Percentiles rank a stretch among this genome's conserved stretches.
Evolutionary conservation across 2,329 filamentous ascomycete genomes (phyloP).

Genomic region (Aspergillus candidus): DNA sequence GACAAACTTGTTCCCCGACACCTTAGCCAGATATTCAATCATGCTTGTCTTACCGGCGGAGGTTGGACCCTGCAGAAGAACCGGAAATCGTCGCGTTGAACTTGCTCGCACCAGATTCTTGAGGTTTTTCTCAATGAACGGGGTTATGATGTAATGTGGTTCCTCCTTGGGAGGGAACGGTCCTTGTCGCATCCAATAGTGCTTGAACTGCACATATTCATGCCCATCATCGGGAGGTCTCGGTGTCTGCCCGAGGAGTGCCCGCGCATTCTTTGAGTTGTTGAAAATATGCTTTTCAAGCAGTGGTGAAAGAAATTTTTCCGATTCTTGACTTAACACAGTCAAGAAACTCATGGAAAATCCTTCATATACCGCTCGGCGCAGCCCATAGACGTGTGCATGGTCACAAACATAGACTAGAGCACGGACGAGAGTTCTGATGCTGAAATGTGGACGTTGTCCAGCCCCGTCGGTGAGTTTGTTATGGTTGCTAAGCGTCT

Average conservation of each 20-base stretch:
- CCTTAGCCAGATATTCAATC: slow-evolving; percentile 97
- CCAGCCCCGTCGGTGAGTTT: slow-evolving; percentile 89
- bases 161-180: slow-evolving; percentile 61
- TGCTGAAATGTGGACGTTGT: slow-evolving; percentile 93
- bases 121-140: slow-evolving; percentile 89
- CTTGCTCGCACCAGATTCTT: slow-evolving; percentile 90
- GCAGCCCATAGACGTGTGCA: slow-evolving; percentile 73
- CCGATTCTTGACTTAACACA: slow-evolving; percentile 74
- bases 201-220: slow-evolving; percentile 75
- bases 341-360: slow-evolving; percentile 98
- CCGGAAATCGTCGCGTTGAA: slow-evolving; percentile 84
- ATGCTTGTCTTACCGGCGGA: slow-evolving; percentile 98
- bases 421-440: slow-evolving; percentile 85
- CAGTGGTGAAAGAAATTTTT: slow-evolving; percentile 68
- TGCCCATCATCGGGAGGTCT: slow-evolving; percentile 69
- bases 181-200: slow-evolving; percentile 87
- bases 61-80: slow-evolving; percentile 92
- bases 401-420: slow-evolving; percentile 84
- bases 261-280: slow-evolving; percentile 60
- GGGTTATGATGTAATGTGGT: slow-evolving; percentile 90
- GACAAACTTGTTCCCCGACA: slow-evolving; percentile 93
- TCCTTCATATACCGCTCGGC: slow-evolving; percentile 84
- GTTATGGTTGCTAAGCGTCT: slow-evolving; percentile 72
- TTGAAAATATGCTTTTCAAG: slow-evolving; percentile 76
- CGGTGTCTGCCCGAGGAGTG: slow-evolving; percentile 71